Base-by-base conservation (phyloP, 1,284 basidiomycete genomes). In the Ceratobasidium sp. region DNA sequence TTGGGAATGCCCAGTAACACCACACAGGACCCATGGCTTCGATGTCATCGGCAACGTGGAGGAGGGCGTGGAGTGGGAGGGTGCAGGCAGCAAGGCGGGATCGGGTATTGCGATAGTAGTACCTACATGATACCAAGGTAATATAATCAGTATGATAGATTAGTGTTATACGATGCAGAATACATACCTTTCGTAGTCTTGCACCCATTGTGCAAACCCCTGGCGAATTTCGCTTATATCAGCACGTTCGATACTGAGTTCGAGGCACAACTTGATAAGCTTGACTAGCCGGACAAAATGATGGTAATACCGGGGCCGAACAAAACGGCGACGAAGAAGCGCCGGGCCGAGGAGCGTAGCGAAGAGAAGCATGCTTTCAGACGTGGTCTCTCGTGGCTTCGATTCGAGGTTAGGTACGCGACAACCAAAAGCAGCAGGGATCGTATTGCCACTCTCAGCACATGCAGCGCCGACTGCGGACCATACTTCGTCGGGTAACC, bases 1-100 rank as follows among this genome's bases (percentile, higher is more conserved):
- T 88, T 0, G 84, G 83, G 77, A 86, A 67, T 0, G 86, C 85
- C 87, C 87, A 88, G 69, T 86, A 86, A 10, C 80, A 80, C 86
- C 87, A 88, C 0, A 87, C 85, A 15, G 67, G 67, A 26, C 67
- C 67, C 67, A 69, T 69, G 12, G 48, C 48, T 10, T 52, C 48
- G 48, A 69, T 69, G 52, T 69, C 80, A 48, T 83, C 81, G 0
- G 84, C 83, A 57, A 87, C 83, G 78, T 88, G 87, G 7, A 87
- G 82, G 0, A 88, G 83, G 0, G 83, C 81, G 80, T 89, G 88
- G 12, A 89, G 81, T 0, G 85, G 86, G 0, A 88, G 48, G 0
- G 85, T 83, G 78, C 87, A 88, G 0, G 82, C 77, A 0, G 85
- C 79, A 0, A 88, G 61, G 0, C 84, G 81, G 0, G 65, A 46